A percentile compares a stretch with the other conserved stretches of the same genome.
phyloP scores from a whole-genome alignment of 202 grass and related monocot species.

The Eragrostis tef region DNA sequence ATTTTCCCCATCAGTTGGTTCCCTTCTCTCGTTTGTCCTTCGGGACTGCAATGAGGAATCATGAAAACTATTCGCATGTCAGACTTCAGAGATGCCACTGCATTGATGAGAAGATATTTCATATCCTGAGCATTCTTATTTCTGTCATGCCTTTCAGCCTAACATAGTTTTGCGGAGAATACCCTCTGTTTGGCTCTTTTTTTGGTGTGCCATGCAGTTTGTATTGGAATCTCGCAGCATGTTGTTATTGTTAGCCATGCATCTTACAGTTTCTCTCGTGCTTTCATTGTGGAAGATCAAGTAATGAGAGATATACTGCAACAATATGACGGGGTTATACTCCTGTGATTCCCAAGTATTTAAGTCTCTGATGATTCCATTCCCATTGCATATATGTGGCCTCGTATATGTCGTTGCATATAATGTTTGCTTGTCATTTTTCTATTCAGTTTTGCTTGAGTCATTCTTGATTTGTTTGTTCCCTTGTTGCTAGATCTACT shows the following conservation, averaged over 20 bases:
- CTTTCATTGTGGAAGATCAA: neutral
- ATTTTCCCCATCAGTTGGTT: neutral
- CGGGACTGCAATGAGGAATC: conserved; percentile 15
- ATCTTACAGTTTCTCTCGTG: neutral
- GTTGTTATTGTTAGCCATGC: neutral
- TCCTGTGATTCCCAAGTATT: conserved; percentile 41
- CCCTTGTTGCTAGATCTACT: neutral
- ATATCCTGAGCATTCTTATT: conserved; percentile 35
- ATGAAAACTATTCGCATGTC: conserved; percentile 45
- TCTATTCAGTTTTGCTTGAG: neutral
- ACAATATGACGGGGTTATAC: conserved; percentile 50
- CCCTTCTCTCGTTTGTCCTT: neutral
- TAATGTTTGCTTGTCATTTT: neutral
- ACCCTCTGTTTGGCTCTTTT: neutral
- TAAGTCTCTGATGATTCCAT: conserved; percentile 43
- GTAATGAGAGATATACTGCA: conserved; percentile 49
- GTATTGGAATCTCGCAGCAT: neutral
- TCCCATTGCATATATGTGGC: neutral
- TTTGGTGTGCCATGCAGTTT: too few relatives aligned
- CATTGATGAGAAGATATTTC: conserved; percentile 56
- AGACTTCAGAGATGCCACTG: conserved; percentile 50
- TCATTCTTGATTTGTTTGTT: neutral
- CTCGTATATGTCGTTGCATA: neutral
- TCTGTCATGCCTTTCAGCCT: neutral
- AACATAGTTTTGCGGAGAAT: neutral